These are phyloP conservation scores for Umbelopsis sp. DNA, from an alignment of 371 early-diverging fungal genomes.

Conservation along the genomic window DNA sequence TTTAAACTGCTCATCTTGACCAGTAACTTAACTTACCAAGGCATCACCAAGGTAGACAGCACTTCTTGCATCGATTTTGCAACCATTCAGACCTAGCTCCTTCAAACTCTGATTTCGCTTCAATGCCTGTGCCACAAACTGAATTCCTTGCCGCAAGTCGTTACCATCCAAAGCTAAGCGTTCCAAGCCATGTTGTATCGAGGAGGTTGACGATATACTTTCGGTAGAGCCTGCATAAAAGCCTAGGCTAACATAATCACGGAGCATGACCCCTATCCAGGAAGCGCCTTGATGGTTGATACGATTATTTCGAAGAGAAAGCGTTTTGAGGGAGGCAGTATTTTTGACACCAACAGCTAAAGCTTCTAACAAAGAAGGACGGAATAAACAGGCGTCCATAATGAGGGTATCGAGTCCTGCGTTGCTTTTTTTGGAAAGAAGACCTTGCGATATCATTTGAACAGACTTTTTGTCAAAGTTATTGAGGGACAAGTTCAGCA, in stretches of 20 bases:
- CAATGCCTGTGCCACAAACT: conserved; percentile 65
- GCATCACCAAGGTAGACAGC: conserved; percentile 63
- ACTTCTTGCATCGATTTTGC: conserved; percentile 60
- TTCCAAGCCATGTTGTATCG: conserved; percentile 41
- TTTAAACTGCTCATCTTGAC: neutral
- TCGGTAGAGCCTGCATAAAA: neutral
- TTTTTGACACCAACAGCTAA: conserved; percentile 57
- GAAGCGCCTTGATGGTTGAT: conserved; percentile 56
- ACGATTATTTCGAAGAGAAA: conserved; percentile 56
- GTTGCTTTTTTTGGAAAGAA: conserved; percentile 27
- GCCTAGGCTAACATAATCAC: conserved; percentile 55
- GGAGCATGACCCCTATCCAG: conserved; percentile 68
- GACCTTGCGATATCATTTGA: conserved; percentile 59
- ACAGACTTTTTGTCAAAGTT: conserved; percentile 55
- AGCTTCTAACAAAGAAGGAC: conserved; percentile 52
- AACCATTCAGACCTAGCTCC: conserved; percentile 53
- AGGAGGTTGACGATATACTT: conserved; percentile 10
- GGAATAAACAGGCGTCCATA: conserved; percentile 62
- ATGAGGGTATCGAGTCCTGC: conserved; percentile 54
- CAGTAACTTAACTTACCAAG: conserved; percentile 44
- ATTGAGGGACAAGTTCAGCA: conserved; percentile 53
- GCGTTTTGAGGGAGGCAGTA: conserved; percentile 44
- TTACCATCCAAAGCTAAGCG: conserved; percentile 54
- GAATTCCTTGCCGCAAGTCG: conserved; percentile 63
- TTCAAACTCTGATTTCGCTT: conserved; percentile 58